Evolutionary conservation across 352 stramenopile species (phyloP).

Genomic region (Lagenidium giganteum): DNA sequence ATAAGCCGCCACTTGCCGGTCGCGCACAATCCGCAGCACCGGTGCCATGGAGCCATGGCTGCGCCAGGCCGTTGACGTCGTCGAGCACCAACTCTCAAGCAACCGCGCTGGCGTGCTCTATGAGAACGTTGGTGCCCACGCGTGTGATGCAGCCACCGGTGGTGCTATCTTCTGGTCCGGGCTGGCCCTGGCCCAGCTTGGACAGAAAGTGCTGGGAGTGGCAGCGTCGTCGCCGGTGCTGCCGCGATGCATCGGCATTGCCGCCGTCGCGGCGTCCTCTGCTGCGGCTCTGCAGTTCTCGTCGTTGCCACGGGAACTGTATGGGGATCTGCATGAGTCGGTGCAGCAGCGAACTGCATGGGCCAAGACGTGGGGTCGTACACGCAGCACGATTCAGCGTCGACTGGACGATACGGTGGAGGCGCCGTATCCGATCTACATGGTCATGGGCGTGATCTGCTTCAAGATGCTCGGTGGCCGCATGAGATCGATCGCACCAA

Average conservation of each 20-base stretch:
- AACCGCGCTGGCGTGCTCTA: conserved; percentile 41
- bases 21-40: conserved; percentile 3
- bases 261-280: conserved; percentile 44
- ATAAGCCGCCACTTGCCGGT: background rate
- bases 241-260: conserved; percentile 28
- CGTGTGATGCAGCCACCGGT: conserved; percentile 40
- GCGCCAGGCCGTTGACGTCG: conserved; percentile 10
- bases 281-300: conserved; percentile 39
- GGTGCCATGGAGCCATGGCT: conserved; percentile 6
- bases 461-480: conserved; percentile 74
- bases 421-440: conserved; percentile 53
- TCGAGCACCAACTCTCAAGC: conserved; percentile 28
- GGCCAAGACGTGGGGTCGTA: conserved; percentile 6
- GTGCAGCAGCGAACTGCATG: conserved; percentile 13
- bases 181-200: conserved; percentile 36
- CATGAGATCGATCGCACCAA: conserved; percentile 63
- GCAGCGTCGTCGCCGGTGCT: conserved; percentile 40
- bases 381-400: conserved; percentile 20
- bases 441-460: conserved; percentile 66
- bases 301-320: conserved; percentile 38
- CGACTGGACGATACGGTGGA: conserved; percentile 33
- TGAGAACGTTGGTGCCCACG: conserved; percentile 27
- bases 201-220: conserved; percentile 36
- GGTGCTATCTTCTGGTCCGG: conserved; percentile 43
- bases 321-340: conserved; percentile 18